Evolutionary conservation across 139 green algal species (phyloP).

Genomic region (Desmodesmus armatus): DNA sequence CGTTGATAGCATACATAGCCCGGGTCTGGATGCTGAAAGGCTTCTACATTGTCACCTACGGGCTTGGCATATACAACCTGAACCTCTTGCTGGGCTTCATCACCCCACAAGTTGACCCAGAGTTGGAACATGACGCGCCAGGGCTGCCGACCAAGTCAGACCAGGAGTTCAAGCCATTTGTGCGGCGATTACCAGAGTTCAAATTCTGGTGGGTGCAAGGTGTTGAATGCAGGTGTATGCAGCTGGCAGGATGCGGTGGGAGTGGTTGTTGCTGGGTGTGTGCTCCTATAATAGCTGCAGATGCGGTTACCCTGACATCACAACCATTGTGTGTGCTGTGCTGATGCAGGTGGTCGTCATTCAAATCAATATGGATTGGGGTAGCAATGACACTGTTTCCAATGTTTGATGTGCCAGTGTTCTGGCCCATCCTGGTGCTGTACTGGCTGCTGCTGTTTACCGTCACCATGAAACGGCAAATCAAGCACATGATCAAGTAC

Average conservation of each 20-base stretch:
- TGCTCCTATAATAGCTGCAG: no score
- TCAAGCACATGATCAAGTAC: conserved; percentile 99
- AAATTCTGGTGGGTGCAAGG: conserved; percentile 94
- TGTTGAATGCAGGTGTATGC: background rate
- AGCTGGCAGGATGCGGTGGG: no score
- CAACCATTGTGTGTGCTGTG: background rate
- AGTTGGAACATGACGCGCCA: conserved; percentile 83
- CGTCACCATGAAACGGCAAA: conserved; percentile 99
- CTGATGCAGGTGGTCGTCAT: conserved; percentile 78
- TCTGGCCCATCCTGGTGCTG: conserved; percentile 98
- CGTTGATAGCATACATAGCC: conserved; percentile 82
- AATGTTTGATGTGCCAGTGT: conserved; percentile 98
- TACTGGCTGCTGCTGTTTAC: conserved; percentile 98
- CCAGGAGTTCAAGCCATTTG: conserved; percentile 98
- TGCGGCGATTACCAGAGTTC: conserved; percentile 97
- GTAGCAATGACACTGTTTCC: conserved; percentile 95
- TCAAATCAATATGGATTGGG: conserved; percentile 87
- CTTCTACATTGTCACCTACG: conserved; percentile 99
- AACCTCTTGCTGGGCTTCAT: conserved; percentile 99
- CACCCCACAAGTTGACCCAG: conserved; percentile 86
- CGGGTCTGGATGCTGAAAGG: conserved; percentile 85
- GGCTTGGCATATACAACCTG: conserved; percentile 97
- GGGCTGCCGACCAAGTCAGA: conserved; percentile 91
- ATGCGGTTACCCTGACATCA: no score
- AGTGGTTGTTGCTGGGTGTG: no score